phyloP scores from a whole-genome alignment of 768 basidiomycete genomes.

The Auricularia sp. region DNA sequence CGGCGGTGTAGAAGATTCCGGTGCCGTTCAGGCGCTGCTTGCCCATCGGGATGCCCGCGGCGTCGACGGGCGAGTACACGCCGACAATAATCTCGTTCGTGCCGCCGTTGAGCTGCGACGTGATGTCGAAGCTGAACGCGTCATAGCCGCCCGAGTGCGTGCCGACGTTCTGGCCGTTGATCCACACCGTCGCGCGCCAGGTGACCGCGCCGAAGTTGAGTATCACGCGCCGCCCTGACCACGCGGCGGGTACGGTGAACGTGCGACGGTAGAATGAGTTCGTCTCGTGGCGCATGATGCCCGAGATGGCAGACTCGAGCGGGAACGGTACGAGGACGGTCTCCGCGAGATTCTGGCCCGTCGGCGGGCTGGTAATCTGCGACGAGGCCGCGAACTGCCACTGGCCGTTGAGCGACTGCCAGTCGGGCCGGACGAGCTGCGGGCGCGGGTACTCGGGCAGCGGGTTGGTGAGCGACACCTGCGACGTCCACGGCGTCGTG shows the following conservation, averaged over 20 bases:
- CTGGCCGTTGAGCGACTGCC: not conserved
- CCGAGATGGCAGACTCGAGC: slow-evolving; percentile 1
- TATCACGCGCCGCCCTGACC: too few relatives aligned
- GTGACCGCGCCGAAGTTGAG: too few relatives aligned
- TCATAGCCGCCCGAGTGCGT: not conserved
- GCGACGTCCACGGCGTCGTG: not conserved
- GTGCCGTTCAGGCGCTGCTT: not conserved
- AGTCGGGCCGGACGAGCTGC: not conserved
- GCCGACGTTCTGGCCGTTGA: not conserved
- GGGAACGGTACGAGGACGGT: slow-evolving; percentile 2
- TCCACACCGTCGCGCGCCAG: too few relatives aligned
- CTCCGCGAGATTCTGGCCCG: not conserved
- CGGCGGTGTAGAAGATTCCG: not conserved
- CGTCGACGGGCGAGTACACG: slow-evolving; percentile 1
- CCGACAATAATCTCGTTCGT: not conserved
- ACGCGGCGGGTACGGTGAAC: too few relatives aligned
- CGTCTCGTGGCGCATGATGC: slow-evolving; percentile 2
- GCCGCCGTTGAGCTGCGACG: not conserved
- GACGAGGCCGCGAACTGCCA: not conserved
- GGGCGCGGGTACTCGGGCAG: slow-evolving; percentile 1
- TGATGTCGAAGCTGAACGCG: not conserved
- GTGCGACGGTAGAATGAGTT: not conserved
- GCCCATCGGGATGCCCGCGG: not conserved
- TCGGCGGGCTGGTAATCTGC: not conserved
- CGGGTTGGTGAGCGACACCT: not conserved